A percentile compares a stretch with the other conserved stretches of the same genome.
These are phyloP conservation scores for Vanrija humicola DNA, from an alignment of 1,284 basidiomycete genomes.

Conservation along the genomic window DNA sequence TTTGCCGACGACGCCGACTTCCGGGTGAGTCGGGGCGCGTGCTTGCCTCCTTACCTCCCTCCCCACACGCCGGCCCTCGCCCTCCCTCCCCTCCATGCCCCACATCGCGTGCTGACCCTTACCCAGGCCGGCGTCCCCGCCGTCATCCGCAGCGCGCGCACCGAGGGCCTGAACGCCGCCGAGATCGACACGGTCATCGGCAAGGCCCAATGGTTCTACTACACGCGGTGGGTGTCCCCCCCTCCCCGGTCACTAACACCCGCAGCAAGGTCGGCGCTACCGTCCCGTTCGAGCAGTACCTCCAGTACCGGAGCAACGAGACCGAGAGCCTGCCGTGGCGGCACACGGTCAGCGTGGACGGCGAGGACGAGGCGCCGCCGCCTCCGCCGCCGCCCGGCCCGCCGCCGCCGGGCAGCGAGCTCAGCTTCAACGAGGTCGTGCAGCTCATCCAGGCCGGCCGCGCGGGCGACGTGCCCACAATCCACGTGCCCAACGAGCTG, in stretches of 20 bases:
- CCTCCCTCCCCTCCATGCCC: not conserved
- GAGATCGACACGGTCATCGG: constrained; percentile 41
- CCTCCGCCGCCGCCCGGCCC: not conserved
- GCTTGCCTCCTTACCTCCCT: not conserved
- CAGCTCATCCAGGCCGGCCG: constrained; percentile 32
- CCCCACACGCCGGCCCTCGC: not conserved
- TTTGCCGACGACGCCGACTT: constrained; percentile 39
- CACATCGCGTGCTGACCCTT: not conserved
- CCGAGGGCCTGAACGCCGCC: constrained; percentile 19
- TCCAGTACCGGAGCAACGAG: constrained; percentile 6
- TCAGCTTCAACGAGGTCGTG: constrained; percentile 15
- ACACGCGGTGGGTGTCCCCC: constrained; percentile 22
- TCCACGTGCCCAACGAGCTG: constrained; percentile 30
- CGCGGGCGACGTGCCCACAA: constrained; percentile 27
- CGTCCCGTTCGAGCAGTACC: constrained; percentile 17
- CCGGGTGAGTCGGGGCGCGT: constrained; percentile 24
- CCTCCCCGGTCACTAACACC: not conserved
- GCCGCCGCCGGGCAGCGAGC: not conserved
- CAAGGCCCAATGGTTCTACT: constrained; percentile 45
- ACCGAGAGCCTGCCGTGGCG: constrained; percentile 11
- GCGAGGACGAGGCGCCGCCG: not conserved
- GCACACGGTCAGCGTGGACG: constrained; percentile 6
- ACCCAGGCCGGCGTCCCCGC: constrained; percentile 37
- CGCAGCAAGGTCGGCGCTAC: not conserved
- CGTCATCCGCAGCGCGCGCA: constrained; percentile 32